Evolutionary conservation across 768 basidiomycete species (phyloP).

Genomic region (Boletus huronensis): DNA sequence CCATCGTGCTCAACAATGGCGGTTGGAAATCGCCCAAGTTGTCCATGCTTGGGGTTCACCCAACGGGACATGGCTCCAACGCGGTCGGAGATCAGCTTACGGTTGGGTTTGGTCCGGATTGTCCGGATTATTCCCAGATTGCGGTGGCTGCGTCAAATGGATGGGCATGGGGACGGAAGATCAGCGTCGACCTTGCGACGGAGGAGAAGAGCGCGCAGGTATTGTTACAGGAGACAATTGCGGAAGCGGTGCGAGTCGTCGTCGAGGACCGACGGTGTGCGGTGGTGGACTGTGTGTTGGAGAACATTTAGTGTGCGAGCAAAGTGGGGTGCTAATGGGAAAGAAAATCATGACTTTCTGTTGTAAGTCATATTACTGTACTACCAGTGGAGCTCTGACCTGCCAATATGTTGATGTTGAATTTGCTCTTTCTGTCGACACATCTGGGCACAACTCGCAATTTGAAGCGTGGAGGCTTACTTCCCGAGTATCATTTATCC

Average conservation of each 20-base stretch:
- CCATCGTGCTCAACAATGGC: conserved; percentile 68
- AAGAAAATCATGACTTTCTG: background rate
- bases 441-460: too few relatives aligned
- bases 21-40: conserved; percentile 65
- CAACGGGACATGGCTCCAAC: conserved; percentile 49
- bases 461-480: too few relatives aligned
- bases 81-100: conserved; percentile 47
- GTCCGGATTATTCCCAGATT: conserved; percentile 58
- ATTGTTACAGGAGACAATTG: conserved; percentile 33
- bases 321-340: background rate
- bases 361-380: background rate
- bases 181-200: conserved; percentile 28
- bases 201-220: conserved; percentile 20
- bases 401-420: too few relatives aligned
- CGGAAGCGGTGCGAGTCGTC: conserved; percentile 55
- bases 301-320: conserved; percentile 32
- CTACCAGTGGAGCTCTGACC: background rate
- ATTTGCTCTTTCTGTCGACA: too few relatives aligned
- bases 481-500: too few relatives aligned
- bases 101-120: conserved; percentile 60
- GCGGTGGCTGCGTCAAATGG: conserved; percentile 67
- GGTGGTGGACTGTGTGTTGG: conserved; percentile 58
- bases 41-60: conserved; percentile 66
- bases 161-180: conserved; percentile 55
- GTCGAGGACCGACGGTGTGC: conserved; percentile 58